A percentile compares a stretch with the other conserved stretches of the same genome.
phyloP scores from a whole-genome alignment of 805 yeast genomes.

The Wickerhamiella sergipiensis region DNA sequence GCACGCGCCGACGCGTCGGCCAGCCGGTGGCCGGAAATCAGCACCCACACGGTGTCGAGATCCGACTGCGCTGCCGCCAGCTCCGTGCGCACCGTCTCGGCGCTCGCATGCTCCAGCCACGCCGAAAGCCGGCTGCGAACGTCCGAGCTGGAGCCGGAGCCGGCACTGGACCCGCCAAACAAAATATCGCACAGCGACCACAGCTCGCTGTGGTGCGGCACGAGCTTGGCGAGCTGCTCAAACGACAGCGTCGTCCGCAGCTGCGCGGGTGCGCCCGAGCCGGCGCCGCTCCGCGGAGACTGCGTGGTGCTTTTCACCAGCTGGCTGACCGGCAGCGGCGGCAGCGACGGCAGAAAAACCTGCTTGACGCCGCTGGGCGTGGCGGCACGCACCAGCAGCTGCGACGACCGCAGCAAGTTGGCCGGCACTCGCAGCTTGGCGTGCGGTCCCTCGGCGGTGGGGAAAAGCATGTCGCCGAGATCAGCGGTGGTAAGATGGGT shows the following conservation, averaged over 20 bases:
- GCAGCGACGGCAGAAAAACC: neutral
- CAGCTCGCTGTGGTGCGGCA: conserved; percentile 10
- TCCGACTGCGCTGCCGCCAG: conserved; percentile 17
- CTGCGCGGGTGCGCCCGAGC: conserved; percentile 7
- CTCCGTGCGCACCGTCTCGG: conserved; percentile 24
- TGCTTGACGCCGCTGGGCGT: neutral
- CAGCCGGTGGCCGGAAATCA: conserved; percentile 37
- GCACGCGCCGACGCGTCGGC: conserved; percentile 52
- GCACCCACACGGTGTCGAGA: conserved; percentile 38
- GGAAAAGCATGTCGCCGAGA: neutral
- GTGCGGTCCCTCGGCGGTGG: neutral
- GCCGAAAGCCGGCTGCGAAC: conserved; percentile 25
- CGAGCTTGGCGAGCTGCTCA: conserved; percentile 7
- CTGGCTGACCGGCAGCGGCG: neutral
- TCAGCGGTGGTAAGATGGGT: neutral
- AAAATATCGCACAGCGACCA: conserved; percentile 52
- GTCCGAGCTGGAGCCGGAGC: conserved; percentile 12
- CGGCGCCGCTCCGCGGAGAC: neutral
- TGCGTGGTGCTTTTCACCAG: neutral
- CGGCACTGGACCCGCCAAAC: no score
- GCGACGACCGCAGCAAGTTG: neutral
- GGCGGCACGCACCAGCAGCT: neutral
- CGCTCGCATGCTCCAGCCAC: conserved; percentile 44
- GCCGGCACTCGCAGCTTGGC: neutral
- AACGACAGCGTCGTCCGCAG: conserved; percentile 1